phyloP scores from a whole-genome alignment of 2,329 filamentous ascomycete species.

The Botrytis paeoniae region DNA sequence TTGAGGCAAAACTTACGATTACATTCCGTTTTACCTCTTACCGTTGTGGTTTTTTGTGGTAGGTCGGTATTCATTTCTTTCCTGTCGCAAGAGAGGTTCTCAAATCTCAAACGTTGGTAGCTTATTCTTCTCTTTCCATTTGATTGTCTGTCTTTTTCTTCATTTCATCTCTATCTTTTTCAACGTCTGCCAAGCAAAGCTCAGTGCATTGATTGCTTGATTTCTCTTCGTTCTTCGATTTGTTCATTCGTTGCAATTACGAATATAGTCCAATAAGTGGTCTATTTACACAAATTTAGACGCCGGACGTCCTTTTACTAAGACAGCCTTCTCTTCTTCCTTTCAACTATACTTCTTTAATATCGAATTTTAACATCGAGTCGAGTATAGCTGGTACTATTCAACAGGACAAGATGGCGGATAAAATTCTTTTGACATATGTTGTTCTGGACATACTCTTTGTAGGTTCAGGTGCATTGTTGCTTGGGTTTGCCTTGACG shows the following conservation, averaged over 20 bases:
- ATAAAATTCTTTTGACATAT: constrained; percentile 52
- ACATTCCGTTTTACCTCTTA: background rate
- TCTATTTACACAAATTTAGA: constrained; percentile 22
- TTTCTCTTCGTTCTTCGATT: background rate
- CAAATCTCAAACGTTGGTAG: no score
- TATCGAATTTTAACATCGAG: background rate
- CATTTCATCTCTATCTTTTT: background rate
- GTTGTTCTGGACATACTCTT: constrained; percentile 51
- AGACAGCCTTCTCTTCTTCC: background rate
- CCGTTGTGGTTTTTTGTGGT: background rate
- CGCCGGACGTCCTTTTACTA: constrained; percentile 35
- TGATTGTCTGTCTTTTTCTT: background rate
- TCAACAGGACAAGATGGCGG: constrained; percentile 41
- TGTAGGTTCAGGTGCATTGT: constrained; percentile 48
- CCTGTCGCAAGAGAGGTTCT: background rate
- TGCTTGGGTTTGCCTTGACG: constrained; percentile 52
- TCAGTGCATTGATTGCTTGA: background rate
- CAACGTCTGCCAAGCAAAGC: background rate
- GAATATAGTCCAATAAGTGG: background rate
- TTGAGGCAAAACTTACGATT: background rate
- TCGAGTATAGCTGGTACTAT: constrained; percentile 18
- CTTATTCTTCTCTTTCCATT: background rate
- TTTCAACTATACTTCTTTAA: background rate
- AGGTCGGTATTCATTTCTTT: background rate
- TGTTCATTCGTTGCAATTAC: background rate